Percentiles rank a stretch among this genome's conserved stretches.
These are phyloP conservation scores for Fusarium napiforme DNA, from an alignment of 2,329 filamentous ascomycete species.

Conservation along the genomic window DNA sequence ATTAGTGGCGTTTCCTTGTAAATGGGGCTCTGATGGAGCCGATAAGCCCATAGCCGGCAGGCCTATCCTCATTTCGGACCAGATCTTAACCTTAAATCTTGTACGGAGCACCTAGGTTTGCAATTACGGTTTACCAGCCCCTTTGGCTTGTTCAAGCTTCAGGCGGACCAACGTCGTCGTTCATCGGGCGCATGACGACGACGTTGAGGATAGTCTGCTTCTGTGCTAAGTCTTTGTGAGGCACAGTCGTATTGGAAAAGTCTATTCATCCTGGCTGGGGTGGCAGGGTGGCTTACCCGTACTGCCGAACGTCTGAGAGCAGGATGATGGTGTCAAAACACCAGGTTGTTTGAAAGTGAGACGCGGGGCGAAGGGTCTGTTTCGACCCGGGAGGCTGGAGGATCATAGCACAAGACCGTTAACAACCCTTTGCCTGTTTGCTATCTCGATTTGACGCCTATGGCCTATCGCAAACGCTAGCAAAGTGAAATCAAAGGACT, in stretches of 20 bases:
- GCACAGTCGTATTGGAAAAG: slow-evolving; percentile 6
- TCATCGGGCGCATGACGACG: slow-evolving; percentile 1
- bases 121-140: slow-evolving; percentile 13
- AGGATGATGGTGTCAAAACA: slow-evolving; percentile 18
- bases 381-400: slow-evolving; percentile 12
- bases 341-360: slow-evolving; percentile 29
- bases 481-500: slow-evolving; percentile 33
- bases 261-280: not conserved
- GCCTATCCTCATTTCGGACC: slow-evolving; percentile 17
- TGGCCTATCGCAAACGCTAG: not conserved
- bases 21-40: not conserved
- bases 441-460: not conserved
- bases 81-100: slow-evolving; percentile 30
- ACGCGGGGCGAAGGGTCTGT: slow-evolving; percentile 20
- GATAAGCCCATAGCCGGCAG: not conserved
- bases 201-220: not conserved
- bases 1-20: not conserved
- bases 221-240: not conserved
- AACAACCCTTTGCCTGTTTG: not conserved
- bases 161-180: not conserved
- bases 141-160: slow-evolving; percentile 2
- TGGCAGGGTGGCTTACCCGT: slow-evolving; percentile 12
- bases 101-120: not conserved
- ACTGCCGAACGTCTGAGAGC: slow-evolving; percentile 5
- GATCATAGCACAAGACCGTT: not conserved